phyloP scores from a whole-genome alignment of 1,284 basidiomycete species.

The Rhizopogon parksii region DNA sequence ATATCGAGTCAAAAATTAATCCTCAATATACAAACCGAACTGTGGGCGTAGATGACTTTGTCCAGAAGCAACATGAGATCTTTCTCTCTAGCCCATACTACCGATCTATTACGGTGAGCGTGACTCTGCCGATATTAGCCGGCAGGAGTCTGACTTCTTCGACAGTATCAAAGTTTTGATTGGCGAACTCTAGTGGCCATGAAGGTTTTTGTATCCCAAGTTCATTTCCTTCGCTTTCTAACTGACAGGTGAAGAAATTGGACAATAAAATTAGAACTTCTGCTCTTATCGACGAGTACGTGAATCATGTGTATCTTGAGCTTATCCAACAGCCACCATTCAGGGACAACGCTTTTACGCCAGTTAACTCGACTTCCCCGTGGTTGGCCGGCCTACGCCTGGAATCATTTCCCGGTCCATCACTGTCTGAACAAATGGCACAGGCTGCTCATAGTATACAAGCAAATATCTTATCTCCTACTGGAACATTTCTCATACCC shows the following conservation, averaged over 20 bases:
- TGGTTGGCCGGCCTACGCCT: conserved; percentile 63
- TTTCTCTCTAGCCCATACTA: conserved; percentile 53
- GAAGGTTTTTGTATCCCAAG: conserved; percentile 38
- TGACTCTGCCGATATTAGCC: not conserved
- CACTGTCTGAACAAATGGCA: conserved; percentile 46
- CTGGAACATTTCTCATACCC: conserved; percentile 34
- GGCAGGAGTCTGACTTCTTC: conserved; percentile 1
- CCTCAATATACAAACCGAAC: conserved; percentile 51
- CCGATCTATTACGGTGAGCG: conserved; percentile 52
- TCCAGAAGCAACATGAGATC: conserved; percentile 49
- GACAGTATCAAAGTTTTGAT: conserved; percentile 69
- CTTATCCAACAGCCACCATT: not conserved
- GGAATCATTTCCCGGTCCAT: conserved; percentile 49
- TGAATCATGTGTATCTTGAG: conserved; percentile 6
- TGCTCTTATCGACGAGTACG: conserved; percentile 58
- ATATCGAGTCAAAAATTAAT: conserved; percentile 78
- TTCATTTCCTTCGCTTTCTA: not conserved
- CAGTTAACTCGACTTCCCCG: conserved; percentile 37
- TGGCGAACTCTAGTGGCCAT: conserved; percentile 67
- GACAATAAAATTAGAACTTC: conserved; percentile 48
- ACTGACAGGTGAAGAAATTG: conserved; percentile 26
- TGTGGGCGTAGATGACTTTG: conserved; percentile 58
- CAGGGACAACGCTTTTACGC: conserved; percentile 38
- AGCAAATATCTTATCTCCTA: conserved; percentile 65
- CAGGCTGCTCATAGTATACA: conserved; percentile 63